Conservation (phyloP, 179 eudicot genomes). For the Sideroxylon spinosum region DNA sequence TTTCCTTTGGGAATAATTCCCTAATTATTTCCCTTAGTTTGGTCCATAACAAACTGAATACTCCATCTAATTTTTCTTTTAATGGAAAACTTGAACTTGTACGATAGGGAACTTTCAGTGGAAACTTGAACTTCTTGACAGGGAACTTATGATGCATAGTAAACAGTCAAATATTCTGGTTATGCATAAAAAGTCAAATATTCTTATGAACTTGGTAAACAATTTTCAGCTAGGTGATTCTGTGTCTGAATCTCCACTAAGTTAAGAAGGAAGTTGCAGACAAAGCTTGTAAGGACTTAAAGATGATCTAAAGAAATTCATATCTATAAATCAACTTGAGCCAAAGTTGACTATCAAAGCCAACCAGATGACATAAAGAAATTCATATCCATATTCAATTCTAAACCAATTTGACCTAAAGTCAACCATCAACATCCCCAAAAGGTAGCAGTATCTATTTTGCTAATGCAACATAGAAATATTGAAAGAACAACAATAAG, state of each 20-base stretch:
- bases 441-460: not conserved
- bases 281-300: not conserved
- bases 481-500: not conserved
- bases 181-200: not conserved
- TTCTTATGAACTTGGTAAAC: not conserved
- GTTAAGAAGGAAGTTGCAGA: slow-evolving; percentile 4
- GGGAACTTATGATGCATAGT: not conserved
- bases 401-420: too few relatives aligned
- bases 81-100: too few relatives aligned
- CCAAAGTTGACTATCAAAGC: not conserved
- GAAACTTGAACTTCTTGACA: not conserved
- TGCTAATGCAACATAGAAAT: not conserved
- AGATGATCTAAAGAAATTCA: not conserved
- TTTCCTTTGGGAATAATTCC: too few relatives aligned
- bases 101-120: too few relatives aligned
- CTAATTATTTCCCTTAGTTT: too few relatives aligned
- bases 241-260: not conserved
- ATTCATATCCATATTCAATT: too few relatives aligned
- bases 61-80: too few relatives aligned
- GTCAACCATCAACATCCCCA: not conserved
- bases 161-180: not conserved
- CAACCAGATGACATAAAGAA: too few relatives aligned
- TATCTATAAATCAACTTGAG: not conserved
- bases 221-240: not conserved
- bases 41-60: too few relatives aligned